Conservation (phyloP, 306 rosid species). For the Ormosia emarginata region DNA sequence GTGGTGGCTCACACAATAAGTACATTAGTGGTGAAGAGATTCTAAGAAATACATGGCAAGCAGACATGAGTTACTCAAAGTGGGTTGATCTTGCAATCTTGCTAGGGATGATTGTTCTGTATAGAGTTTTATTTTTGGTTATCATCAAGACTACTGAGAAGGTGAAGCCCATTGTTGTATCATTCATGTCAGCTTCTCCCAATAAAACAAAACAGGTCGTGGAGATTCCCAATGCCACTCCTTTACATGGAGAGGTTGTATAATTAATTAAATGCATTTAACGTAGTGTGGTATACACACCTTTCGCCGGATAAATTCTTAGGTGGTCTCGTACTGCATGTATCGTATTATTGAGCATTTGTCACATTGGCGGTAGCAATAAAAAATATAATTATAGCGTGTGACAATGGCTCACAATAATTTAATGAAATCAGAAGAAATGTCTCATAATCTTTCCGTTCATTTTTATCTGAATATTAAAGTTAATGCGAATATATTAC, state of each 20-base stretch:
- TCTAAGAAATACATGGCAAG: conserved; percentile 34
- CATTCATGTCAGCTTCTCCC: background rate
- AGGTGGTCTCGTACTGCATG: too few species aligned
- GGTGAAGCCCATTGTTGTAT: background rate
- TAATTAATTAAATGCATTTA: background rate
- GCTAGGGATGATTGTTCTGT: conserved; percentile 39
- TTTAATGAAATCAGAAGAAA: too few species aligned
- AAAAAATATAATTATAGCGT: too few species aligned
- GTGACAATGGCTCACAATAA: too few species aligned
- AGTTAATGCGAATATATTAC: too few species aligned
- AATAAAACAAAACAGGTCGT: background rate
- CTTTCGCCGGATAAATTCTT: too few species aligned
- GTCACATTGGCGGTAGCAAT: too few species aligned
- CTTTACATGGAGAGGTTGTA: background rate
- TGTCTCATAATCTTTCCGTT: too few species aligned
- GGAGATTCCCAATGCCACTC: conserved; percentile 19
- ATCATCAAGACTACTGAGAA: conserved; percentile 36
- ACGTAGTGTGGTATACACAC: too few species aligned
- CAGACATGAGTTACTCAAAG: conserved; percentile 46
- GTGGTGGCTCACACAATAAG: background rate
- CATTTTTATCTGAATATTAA: too few species aligned
- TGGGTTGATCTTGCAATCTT: conserved; percentile 45
- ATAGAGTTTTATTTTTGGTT: conserved; percentile 36
- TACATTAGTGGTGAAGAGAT: conserved; percentile 41
- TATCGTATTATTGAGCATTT: too few species aligned